A percentile compares a stretch with the other conserved stretches of the same genome.
Conservation (phyloP, 305 asterid genomes). For the Lippia alba region DNA sequence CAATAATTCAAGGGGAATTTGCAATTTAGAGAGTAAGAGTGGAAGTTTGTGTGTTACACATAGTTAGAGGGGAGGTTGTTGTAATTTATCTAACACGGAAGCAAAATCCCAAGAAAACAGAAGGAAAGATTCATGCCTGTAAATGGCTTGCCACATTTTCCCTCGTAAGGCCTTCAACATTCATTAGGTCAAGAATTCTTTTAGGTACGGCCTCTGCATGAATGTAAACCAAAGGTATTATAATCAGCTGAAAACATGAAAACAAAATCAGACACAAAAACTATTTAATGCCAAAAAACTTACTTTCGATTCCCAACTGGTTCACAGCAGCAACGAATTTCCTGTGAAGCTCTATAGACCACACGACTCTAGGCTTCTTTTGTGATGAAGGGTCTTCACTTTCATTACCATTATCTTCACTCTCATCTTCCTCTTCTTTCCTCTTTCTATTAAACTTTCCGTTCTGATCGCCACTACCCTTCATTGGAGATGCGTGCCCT, state of each 20-base stretch:
- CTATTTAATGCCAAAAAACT: conserved; percentile 10
- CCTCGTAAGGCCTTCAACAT: conserved; percentile 89
- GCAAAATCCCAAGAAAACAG: conserved; percentile 14
- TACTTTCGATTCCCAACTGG: conserved; percentile 71
- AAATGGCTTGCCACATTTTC: conserved; percentile 99
- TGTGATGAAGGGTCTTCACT: conserved; percentile 57
- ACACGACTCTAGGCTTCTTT: conserved; percentile 77
- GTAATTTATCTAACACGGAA: neutral
- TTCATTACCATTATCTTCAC: conserved; percentile 55
- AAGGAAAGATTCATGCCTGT: conserved; percentile 58
- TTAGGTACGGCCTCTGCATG: conserved; percentile 96
- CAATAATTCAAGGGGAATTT: neutral
- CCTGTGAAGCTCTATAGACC: conserved; percentile 77
- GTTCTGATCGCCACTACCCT: conserved; percentile 47
- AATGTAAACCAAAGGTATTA: neutral
- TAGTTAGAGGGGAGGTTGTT: neutral
- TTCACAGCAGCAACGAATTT: conserved; percentile 76
- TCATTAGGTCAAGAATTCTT: conserved; percentile 98
- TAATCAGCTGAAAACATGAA: conserved; percentile 18
- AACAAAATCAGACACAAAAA: neutral
- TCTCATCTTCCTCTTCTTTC: conserved; percentile 64
- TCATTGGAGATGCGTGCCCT: conserved; percentile 44
- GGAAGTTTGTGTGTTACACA: neutral
- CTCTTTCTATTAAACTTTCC: conserved; percentile 61
- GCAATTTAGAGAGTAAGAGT: neutral